Percentiles rank a stretch among this genome's conserved stretches.
phyloP scores from a whole-genome alignment of 768 basidiomycete species.

The Macrocybe gigantea region DNA sequence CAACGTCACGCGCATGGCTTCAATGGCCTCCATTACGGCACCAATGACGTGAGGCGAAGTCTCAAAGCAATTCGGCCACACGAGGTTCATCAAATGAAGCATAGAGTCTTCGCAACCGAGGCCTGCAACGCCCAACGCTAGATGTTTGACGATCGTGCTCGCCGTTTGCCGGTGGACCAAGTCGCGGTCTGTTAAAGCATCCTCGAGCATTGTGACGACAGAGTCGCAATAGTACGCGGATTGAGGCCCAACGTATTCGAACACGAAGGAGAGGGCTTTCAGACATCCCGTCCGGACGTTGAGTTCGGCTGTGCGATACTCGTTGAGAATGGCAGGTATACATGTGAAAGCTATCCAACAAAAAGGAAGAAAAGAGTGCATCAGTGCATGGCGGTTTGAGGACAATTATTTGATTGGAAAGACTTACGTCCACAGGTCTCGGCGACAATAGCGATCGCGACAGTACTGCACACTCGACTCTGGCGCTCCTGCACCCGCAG shows the following conservation, averaged over 20 bases:
- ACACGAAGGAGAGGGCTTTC: slow-evolving; percentile 97
- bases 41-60: slow-evolving; percentile 98
- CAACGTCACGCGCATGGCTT: slow-evolving; percentile 93
- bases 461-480: slow-evolving; percentile 96
- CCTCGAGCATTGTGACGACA: slow-evolving; percentile 96
- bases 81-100: slow-evolving; percentile 95
- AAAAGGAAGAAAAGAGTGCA: slow-evolving; percentile 2
- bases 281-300: slow-evolving; percentile 99
- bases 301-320: slow-evolving; percentile 96
- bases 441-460: slow-evolving; percentile 94
- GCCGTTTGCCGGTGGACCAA: slow-evolving; percentile 98
- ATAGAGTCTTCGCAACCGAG: slow-evolving; percentile 98
- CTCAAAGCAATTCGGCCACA: slow-evolving; percentile 99
- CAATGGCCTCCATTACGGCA: slow-evolving; percentile 96
- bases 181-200: slow-evolving; percentile 96
- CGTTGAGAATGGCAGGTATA: slow-evolving; percentile 97
- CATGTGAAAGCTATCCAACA: slow-evolving; percentile 78
- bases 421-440: slow-evolving; percentile 81
- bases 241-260: slow-evolving; percentile 97
- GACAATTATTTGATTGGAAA: slow-evolving; percentile 1
- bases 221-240: slow-evolving; percentile 97
- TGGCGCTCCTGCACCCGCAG: slow-evolving; percentile 98
- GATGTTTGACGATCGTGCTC: slow-evolving; percentile 96
- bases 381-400: slow-evolving; percentile 5
- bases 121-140: slow-evolving; percentile 94